Percentiles rank a stretch among this genome's conserved stretches.
Evolutionary conservation across 2,329 filamentous ascomycete genomes (phyloP).

Genomic region (Cladorrhinum sp.): DNA sequence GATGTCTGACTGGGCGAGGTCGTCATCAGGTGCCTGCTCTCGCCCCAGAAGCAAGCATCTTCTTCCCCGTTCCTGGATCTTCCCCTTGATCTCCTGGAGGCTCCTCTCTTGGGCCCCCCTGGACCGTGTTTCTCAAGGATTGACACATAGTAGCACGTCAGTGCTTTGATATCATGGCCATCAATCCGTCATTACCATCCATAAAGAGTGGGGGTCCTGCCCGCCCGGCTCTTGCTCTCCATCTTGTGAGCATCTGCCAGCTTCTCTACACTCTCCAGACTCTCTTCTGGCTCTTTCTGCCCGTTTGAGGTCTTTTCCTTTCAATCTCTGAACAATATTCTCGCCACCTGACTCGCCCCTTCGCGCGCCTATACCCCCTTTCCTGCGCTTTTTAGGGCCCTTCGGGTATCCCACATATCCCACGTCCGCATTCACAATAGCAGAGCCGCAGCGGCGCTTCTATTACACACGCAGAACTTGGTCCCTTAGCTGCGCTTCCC

Average conservation of each 20-base stretch:
- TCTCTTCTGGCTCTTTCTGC: slow-evolving; percentile 4
- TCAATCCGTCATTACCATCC: slow-evolving; percentile 25
- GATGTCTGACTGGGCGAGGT: slow-evolving; percentile 38
- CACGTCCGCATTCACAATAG: slow-evolving; percentile 11
- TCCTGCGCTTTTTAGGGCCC: slow-evolving; percentile 3
- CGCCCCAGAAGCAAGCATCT: slow-evolving; percentile 18
- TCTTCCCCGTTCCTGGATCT: slow-evolving; percentile 21
- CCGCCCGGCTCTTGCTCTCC: slow-evolving; percentile 15
- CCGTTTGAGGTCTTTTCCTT: neutral
- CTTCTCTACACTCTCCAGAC: slow-evolving; percentile 12
- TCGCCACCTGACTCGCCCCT: slow-evolving; percentile 11
- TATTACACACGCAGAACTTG: slow-evolving; percentile 6
- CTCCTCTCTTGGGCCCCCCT: slow-evolving; percentile 12
- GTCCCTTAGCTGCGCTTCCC: slow-evolving; percentile 15
- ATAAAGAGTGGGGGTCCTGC: slow-evolving; percentile 27
- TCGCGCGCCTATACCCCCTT: neutral
- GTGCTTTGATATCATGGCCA: slow-evolving; percentile 23
- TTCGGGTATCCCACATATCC: slow-evolving; percentile 14
- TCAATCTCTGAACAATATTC: slow-evolving; percentile 1
- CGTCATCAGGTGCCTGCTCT: slow-evolving; percentile 18
- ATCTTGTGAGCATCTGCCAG: slow-evolving; percentile 17
- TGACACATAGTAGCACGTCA: slow-evolving; percentile 27
- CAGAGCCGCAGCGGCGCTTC: slow-evolving; percentile 17
- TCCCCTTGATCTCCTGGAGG: slow-evolving; percentile 17
- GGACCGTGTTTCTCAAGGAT: slow-evolving; percentile 22